Evolutionary conservation across 805 yeast genomes (phyloP).

Genomic region (Suhomyces sp.): DNA sequence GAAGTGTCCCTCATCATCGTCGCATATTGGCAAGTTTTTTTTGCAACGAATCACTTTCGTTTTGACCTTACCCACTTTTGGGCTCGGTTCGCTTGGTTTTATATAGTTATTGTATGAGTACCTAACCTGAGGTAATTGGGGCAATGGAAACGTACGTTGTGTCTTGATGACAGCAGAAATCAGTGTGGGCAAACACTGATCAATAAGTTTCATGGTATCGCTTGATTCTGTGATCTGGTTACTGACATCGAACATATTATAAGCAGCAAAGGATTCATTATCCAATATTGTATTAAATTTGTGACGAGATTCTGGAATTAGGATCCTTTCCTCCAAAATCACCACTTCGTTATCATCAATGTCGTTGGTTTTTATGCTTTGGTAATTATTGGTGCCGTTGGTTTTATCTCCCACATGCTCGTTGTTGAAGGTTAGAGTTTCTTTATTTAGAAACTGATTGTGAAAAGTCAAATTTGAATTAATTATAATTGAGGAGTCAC

Average conservation of each 20-base stretch:
- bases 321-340: constrained; percentile 34
- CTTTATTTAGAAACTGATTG: neutral
- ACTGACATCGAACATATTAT: constrained; percentile 44
- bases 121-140: constrained; percentile 45
- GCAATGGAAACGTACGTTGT: constrained; percentile 43
- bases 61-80: constrained; percentile 40
- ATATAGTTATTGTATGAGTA: constrained; percentile 42
- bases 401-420: constrained; percentile 15
- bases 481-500: constrained; percentile 7
- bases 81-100: constrained; percentile 34
- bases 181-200: constrained; percentile 1
- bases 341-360: constrained; percentile 31
- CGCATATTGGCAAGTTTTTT: constrained; percentile 40
- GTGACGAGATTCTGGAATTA: constrained; percentile 14
- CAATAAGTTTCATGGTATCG: constrained; percentile 6
- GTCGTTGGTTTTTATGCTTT: too few relatives aligned
- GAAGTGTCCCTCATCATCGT: constrained; percentile 75
- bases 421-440: constrained; percentile 16
- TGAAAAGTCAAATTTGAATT: constrained; percentile 2
- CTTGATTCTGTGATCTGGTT: constrained; percentile 13
- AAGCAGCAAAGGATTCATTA: constrained; percentile 41
- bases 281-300: constrained; percentile 37
- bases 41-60: constrained; percentile 39
- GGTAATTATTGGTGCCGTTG: constrained; percentile 2
- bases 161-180: constrained; percentile 23